phyloP scores from a whole-genome alignment of 2,329 filamentous ascomycete genomes.

The Aspergillus ustus region DNA sequence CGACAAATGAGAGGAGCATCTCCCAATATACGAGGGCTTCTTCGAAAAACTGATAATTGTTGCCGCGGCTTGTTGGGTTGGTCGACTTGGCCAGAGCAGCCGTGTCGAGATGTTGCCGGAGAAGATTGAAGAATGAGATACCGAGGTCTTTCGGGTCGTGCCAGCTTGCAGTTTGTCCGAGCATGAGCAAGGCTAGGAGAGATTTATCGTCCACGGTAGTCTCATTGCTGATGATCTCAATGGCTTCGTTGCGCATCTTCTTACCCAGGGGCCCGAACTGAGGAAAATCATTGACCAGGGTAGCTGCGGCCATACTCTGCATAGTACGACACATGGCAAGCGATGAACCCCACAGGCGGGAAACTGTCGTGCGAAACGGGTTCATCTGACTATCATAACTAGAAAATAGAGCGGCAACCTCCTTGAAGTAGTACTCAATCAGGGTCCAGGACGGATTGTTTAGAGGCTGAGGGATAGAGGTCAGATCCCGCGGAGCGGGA shows the following conservation, averaged over 20 bases:
- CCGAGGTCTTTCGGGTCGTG: constrained; percentile 62
- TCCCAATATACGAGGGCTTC: constrained; percentile 64
- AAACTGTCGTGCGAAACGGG: constrained; percentile 63
- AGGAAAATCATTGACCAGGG: constrained; percentile 62
- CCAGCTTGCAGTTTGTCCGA: constrained; percentile 65
- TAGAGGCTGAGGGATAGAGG: constrained; percentile 45
- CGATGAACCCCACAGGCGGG: constrained; percentile 62
- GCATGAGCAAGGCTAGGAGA: constrained; percentile 61
- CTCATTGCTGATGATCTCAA: constrained; percentile 57
- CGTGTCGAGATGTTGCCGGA: constrained; percentile 48
- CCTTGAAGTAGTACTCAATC: constrained; percentile 67
- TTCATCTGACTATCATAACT: constrained; percentile 67
- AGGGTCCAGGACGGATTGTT: constrained; percentile 59
- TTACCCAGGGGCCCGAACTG: constrained; percentile 56
- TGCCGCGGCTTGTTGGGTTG: constrained; percentile 31
- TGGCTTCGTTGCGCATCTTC: constrained; percentile 58
- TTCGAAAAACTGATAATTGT: constrained; percentile 59
- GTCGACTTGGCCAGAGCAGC: constrained; percentile 35
- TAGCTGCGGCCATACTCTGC: constrained; percentile 68
- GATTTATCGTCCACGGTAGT: constrained; percentile 57
- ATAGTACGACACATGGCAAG: constrained; percentile 64
- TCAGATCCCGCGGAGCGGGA: constrained; percentile 26
- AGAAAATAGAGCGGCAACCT: constrained; percentile 66
- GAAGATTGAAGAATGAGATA: constrained; percentile 54
- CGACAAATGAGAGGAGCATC: constrained; percentile 61